Base-by-base conservation (phyloP, 306 rosid genomes). In the Lathyrus sativus region DNA sequence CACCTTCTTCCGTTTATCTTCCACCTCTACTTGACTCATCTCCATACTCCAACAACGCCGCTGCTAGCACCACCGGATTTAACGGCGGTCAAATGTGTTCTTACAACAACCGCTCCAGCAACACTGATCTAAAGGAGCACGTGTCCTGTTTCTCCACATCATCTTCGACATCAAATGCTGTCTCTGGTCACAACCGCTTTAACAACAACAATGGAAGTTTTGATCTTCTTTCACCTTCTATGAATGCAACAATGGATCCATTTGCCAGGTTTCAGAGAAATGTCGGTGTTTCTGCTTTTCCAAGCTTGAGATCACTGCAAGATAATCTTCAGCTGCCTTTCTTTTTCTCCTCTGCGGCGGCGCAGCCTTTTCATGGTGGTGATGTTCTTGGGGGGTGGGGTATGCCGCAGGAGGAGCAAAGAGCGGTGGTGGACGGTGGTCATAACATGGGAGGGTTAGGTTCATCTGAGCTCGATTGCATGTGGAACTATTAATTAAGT, bases 111-210 rank as follows among this genome's bases (percentile, higher is more conserved):
- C 83, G 63, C 60, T 82, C 67, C 58, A 85, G 57, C 58, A 80
- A 77, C 81, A 82, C 70, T 29, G 59, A 57, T 14, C 19, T 58
- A 84, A 95, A 70, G 69, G 96, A 91, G 99, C 99, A 95, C 99
- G 97, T 95, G 99, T 85, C 99, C 97, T 95, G 99, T 90, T 95
- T 95, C 99, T 95, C 99, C 99, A 95, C 95, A 72, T 67, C 95
- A 74, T 56, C 70, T 67, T 64, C 95, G 70, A 61, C 70, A 22
- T 67, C 80, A 46, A 54, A 65, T 58, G 77, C 54, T 68, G 76
- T 55, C 13, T 62, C 74, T 12, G 39, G 15, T 26, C 37, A 26
- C 15, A 69, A 44, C 28, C 1, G 9, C 58, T 64, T 46, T 24
- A 50, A 18, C 80, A 70, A 11, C 72, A 11, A 0, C 62, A 81